phyloP scores from a whole-genome alignment of 345 rosid genomes.

The Rhodamnia rubescens region DNA sequence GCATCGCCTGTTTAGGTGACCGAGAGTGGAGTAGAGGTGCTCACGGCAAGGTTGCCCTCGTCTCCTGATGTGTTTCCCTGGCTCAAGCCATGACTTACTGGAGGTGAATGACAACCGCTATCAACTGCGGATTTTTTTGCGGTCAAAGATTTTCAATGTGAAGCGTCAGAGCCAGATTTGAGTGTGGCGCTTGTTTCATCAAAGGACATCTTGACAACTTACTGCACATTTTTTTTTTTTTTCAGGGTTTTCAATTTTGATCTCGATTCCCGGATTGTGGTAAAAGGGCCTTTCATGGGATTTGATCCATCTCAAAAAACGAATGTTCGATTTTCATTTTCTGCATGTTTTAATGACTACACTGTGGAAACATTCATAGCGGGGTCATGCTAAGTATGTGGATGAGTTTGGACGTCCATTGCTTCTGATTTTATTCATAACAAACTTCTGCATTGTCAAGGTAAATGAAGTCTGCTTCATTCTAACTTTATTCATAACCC shows the following conservation, averaged over 20 bases:
- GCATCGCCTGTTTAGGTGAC: constrained; percentile 42
- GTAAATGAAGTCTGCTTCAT: not conserved
- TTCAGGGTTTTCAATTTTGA: too few species aligned
- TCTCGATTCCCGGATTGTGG: too few species aligned
- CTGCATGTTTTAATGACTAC: not conserved
- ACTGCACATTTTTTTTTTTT: too few species aligned
- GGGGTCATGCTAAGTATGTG: not conserved
- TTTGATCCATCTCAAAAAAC: not conserved
- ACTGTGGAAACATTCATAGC: not conserved
- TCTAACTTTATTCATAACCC: not conserved
- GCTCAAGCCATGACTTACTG: constrained; percentile 25
- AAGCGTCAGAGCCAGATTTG: not conserved
- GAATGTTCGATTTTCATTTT: not conserved
- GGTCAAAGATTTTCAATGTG: not conserved
- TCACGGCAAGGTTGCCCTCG: constrained; percentile 74
- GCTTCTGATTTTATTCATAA: not conserved
- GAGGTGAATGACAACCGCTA: not conserved
- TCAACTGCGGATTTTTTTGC: not conserved
- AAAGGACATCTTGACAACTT: not conserved
- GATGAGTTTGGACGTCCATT: not conserved
- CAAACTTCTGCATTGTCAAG: not conserved
- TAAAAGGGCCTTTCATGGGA: too few species aligned
- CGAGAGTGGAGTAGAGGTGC: constrained; percentile 85
- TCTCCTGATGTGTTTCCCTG: constrained; percentile 74
- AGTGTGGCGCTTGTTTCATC: not conserved